Conservation (phyloP, 2,329 filamentous ascomycete species). For the Seiridium cupressi region DNA sequence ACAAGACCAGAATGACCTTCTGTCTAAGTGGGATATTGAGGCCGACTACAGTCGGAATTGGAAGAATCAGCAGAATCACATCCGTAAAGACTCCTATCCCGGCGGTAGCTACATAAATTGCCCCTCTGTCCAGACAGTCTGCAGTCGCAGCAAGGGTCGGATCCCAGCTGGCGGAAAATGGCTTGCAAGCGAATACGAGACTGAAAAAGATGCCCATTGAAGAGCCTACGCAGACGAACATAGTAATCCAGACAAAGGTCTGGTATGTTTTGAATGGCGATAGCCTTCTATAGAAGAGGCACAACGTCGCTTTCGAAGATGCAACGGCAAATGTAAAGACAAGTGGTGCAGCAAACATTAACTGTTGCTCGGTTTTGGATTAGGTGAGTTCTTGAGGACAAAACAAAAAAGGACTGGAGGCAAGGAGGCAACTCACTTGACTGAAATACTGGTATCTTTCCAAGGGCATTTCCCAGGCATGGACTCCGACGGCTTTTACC, state of each 20-base stretch:
- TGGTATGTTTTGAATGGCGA: constrained; percentile 33
- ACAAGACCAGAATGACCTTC: constrained; percentile 40
- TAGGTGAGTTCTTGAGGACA: background rate
- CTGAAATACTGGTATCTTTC: constrained; percentile 11
- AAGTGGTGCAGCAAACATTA: constrained; percentile 11
- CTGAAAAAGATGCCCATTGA: constrained; percentile 31
- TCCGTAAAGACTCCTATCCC: constrained; percentile 46
- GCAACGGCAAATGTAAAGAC: constrained; percentile 33
- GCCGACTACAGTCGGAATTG: constrained; percentile 42
- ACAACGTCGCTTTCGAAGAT: constrained; percentile 35
- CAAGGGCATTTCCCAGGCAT: constrained; percentile 15
- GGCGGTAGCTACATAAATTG: constrained; percentile 47
- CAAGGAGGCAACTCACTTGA: background rate
- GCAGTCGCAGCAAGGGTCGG: constrained; percentile 23
- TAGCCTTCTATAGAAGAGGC: constrained; percentile 36
- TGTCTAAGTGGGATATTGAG: constrained; percentile 43
- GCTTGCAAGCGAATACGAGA: constrained; percentile 34
- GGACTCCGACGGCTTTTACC: constrained; percentile 10
- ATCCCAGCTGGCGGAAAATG: constrained; percentile 31
- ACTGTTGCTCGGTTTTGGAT: background rate
- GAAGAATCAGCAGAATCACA: constrained; percentile 43
- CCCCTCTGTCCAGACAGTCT: constrained; percentile 42
- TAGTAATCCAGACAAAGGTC: constrained; percentile 24
- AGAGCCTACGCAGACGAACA: constrained; percentile 28
- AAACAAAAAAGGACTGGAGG: background rate